These are phyloP conservation scores for Penicillium aurantiogriseum DNA, from an alignment of 2,329 filamentous ascomycete species.

Conservation along the genomic window DNA sequence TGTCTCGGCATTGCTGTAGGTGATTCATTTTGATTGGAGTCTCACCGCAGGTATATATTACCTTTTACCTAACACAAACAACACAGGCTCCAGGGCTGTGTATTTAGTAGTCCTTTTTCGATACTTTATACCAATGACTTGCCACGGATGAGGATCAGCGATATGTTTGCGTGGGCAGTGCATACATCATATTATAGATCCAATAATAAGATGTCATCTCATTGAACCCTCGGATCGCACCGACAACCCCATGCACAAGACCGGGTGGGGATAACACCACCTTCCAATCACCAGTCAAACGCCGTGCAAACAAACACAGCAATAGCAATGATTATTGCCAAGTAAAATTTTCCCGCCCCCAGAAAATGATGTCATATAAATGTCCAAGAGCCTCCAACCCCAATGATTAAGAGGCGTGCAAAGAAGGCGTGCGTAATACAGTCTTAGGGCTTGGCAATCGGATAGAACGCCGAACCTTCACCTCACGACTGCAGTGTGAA, in stretches of 20 bases:
- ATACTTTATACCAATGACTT: not conserved
- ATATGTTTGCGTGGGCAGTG: not conserved
- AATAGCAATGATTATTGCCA: not conserved
- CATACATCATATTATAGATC: not conserved
- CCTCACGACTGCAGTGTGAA: not conserved
- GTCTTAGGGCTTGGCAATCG: not conserved
- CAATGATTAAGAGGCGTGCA: not conserved
- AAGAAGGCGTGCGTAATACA: not conserved
- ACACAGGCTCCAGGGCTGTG: not conserved
- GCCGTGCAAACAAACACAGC: not conserved
- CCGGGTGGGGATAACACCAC: not conserved
- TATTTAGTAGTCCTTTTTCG: not conserved
- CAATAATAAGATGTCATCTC: not conserved
- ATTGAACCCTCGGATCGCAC: not conserved
- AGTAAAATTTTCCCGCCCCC: not conserved
- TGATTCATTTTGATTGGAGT: not conserved
- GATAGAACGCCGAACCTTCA: not conserved
- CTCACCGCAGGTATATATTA: not conserved
- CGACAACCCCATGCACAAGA: not conserved
- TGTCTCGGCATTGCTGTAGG: no score
- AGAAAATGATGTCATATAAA: slow-evolving; percentile 3
- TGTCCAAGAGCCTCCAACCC: not conserved
- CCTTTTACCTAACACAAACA: not conserved
- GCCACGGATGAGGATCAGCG: not conserved
- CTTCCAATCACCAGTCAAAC: not conserved